A percentile compares a stretch with the other conserved stretches of the same genome.
Conservation (phyloP, 345 rosid genomes). For the Clausena lansium region DNA sequence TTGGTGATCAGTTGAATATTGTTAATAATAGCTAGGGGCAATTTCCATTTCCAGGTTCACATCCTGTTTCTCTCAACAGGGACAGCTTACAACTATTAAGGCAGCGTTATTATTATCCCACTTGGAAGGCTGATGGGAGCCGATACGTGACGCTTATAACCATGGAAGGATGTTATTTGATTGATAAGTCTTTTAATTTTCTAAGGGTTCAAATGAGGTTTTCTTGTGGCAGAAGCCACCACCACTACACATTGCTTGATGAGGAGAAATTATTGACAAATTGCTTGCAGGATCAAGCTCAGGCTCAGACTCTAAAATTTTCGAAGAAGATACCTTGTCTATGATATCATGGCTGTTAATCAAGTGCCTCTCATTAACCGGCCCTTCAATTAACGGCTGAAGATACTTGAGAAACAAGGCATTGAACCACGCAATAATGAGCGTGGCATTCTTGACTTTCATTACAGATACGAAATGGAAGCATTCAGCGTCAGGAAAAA, state of each 20-base stretch:
- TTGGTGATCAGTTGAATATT: conserved; percentile 43
- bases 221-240: conserved; percentile 58
- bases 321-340: conserved; percentile 91
- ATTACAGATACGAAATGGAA: conserved; percentile 85
- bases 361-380: conserved; percentile 70
- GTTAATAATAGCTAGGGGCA: conserved; percentile 35
- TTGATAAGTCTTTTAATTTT: conserved; percentile 82
- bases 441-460: conserved; percentile 56
- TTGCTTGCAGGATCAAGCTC: conserved; percentile 55
- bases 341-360: conserved; percentile 87
- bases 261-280: no score
- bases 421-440: conserved; percentile 87
- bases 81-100: conserved; percentile 85
- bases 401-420: conserved; percentile 88
- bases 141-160: conserved; percentile 93
- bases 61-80: conserved; percentile 84
- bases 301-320: no score
- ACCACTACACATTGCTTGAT: conserved; percentile 84
- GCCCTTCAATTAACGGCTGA: conserved; percentile 93
- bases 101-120: conserved; percentile 90
- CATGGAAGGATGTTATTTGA: conserved; percentile 77
- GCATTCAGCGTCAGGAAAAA: conserved; percentile 96
- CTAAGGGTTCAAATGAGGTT: conserved; percentile 95
- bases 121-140: conserved; percentile 99
- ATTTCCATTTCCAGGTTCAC: conserved; percentile 73